Percentiles rank a stretch among this genome's conserved stretches.
These are phyloP conservation scores for Physcomitrium patens DNA, from an alignment of 225 moss, liverwort and hornwort genomes.

Conservation along the genomic window DNA sequence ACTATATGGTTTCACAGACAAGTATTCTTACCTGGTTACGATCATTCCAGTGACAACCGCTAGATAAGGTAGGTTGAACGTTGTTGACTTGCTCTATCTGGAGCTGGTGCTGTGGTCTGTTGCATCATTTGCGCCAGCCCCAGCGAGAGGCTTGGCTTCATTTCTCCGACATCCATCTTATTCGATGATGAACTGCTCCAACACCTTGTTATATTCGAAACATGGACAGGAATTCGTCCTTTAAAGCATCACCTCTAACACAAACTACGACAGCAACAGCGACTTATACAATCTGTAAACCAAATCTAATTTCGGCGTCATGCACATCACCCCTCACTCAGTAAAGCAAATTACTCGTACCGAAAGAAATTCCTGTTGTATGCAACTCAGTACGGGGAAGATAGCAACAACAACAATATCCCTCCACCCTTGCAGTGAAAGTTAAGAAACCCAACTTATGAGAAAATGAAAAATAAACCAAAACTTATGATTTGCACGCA, in stretches of 20 bases:
- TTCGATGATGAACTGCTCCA: too few species aligned
- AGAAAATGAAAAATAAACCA: too few species aligned
- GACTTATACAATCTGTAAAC: too few species aligned
- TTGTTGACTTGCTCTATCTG: constrained; percentile 45
- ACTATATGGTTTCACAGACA: not conserved
- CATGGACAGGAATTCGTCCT: too few species aligned
- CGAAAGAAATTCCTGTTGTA: not conserved
- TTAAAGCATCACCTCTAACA: too few species aligned
- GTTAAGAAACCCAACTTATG: too few species aligned
- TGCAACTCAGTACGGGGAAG: not conserved
- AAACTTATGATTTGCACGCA: too few species aligned
- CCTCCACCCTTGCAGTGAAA: not conserved
- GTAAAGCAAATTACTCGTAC: not conserved
- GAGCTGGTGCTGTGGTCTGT: constrained; percentile 36
- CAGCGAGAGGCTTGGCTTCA: constrained; percentile 57
- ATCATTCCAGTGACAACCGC: constrained; percentile 33
- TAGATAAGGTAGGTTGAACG: constrained; percentile 35
- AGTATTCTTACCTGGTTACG: constrained; percentile 39
- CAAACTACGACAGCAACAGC: too few species aligned
- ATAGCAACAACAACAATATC: not conserved
- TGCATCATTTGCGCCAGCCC: constrained; percentile 57
- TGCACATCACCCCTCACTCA: too few species aligned
- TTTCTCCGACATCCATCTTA: constrained; percentile 65
- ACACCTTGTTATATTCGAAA: too few species aligned
- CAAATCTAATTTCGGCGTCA: too few species aligned